These are phyloP conservation scores for Candida montana DNA, from an alignment of 805 yeast genomes.

Conservation along the genomic window DNA sequence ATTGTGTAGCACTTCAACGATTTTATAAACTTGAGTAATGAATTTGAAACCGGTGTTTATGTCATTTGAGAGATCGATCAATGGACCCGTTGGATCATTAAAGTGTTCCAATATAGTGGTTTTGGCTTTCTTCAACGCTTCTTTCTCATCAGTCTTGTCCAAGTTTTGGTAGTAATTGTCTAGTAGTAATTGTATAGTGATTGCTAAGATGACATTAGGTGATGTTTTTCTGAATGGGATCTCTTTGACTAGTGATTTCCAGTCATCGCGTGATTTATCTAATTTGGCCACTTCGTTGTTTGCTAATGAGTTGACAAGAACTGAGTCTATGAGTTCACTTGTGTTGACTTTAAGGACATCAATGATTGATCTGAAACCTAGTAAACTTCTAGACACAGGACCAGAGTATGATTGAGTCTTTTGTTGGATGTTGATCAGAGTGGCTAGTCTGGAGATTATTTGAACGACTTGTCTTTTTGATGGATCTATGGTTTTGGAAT, in stretches of 20 bases:
- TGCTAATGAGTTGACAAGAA: slow-evolving; percentile 44
- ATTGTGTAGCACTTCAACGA: slow-evolving; percentile 4
- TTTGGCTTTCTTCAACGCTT: not conserved
- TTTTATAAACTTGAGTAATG: slow-evolving; percentile 5
- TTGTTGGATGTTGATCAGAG: slow-evolving; percentile 43
- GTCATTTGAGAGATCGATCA: slow-evolving; percentile 6
- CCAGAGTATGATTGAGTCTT: slow-evolving; percentile 56
- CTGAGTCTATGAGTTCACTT: slow-evolving; percentile 51
- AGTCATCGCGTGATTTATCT: slow-evolving; percentile 39
- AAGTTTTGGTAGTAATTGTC: slow-evolving; percentile 15
- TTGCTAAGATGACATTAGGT: slow-evolving; percentile 61
- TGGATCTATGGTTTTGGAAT: slow-evolving; percentile 28
- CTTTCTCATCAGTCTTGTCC: slow-evolving; percentile 3
- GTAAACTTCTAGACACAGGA: slow-evolving; percentile 61
- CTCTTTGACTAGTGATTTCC: slow-evolving; percentile 52
- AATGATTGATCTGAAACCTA: slow-evolving; percentile 62
- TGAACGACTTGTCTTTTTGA: slow-evolving; percentile 30
- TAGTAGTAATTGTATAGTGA: slow-evolving; percentile 43
- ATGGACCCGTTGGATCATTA: slow-evolving; percentile 3
- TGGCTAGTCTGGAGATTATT: slow-evolving; percentile 44
- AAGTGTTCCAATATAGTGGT: slow-evolving; percentile 1
- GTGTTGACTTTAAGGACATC: slow-evolving; percentile 45
- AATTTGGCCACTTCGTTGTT: slow-evolving; percentile 57
- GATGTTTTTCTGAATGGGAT: slow-evolving; percentile 56
- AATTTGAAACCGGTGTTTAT: slow-evolving; percentile 9